Conservation (phyloP, 2,329 filamentous ascomycete species). For the Aspergillus clavatus region DNA sequence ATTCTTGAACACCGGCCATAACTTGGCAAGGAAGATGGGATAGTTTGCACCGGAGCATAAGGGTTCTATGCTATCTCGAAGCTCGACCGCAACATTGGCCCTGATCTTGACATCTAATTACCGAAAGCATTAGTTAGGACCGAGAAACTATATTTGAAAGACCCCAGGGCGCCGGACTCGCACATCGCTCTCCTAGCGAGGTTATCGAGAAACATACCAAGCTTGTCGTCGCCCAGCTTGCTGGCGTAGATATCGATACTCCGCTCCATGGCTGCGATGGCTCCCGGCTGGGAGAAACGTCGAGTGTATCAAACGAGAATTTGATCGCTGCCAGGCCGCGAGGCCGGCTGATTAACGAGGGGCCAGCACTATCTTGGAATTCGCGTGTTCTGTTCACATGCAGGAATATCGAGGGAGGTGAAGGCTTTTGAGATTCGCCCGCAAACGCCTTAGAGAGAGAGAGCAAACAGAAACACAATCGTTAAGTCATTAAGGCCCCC, state of each 20-base stretch:
- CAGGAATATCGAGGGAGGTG: conserved; percentile 18
- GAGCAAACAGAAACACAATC: conserved; percentile 16
- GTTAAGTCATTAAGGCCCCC: conserved; percentile 32
- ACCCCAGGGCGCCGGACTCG: too few relatives aligned
- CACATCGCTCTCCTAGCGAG: background rate
- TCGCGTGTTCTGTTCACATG: conserved; percentile 26
- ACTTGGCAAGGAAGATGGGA: conserved; percentile 71
- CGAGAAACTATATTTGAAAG: too few relatives aligned
- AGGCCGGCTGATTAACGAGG: conserved; percentile 31
- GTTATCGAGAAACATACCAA: conserved; percentile 37
- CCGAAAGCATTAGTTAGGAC: conserved; percentile 3
- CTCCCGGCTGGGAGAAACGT: conserved; percentile 19
- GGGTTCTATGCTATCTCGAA: conserved; percentile 83
- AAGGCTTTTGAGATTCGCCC: conserved; percentile 19
- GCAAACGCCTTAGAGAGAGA: conserved; percentile 22
- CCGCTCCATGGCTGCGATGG: conserved; percentile 37
- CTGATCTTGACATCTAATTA: conserved; percentile 71
- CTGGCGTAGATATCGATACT: conserved; percentile 48
- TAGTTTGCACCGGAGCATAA: conserved; percentile 79
- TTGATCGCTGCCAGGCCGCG: conserved; percentile 34
- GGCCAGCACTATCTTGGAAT: conserved; percentile 25
- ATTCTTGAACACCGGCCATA: conserved; percentile 84
- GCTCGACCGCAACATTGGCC: conserved; percentile 73
- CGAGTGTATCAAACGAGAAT: conserved; percentile 14
- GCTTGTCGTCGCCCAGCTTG: conserved; percentile 45